A percentile compares a stretch with the other conserved stretches of the same genome.
These are phyloP conservation scores for Clonostachys solani DNA, from an alignment of 2,329 filamentous ascomycete species.

Conservation along the genomic window DNA sequence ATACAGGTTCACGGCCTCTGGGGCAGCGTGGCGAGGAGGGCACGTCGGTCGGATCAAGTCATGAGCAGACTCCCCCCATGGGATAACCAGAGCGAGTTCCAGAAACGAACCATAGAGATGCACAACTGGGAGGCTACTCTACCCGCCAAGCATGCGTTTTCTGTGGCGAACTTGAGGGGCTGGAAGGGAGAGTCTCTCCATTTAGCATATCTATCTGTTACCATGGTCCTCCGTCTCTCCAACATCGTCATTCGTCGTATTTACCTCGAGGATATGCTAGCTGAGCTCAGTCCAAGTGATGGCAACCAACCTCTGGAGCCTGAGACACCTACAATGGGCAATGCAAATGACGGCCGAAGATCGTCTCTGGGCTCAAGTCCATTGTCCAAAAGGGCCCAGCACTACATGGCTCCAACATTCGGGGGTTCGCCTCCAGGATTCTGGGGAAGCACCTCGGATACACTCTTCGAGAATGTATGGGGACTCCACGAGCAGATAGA, in stretches of 20 bases:
- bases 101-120: constrained; percentile 9
- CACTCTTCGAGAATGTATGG: constrained; percentile 27
- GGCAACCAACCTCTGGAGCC: not conserved
- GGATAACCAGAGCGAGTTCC: constrained; percentile 17
- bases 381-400: too few relatives aligned
- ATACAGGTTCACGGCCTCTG: constrained; percentile 29
- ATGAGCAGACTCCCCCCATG: constrained; percentile 11
- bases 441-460: constrained; percentile 17
- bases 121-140: constrained; percentile 19
- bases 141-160: constrained; percentile 23
- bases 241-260: constrained; percentile 27
- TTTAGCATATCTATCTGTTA: constrained; percentile 26
- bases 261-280: constrained; percentile 22
- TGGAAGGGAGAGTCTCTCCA: constrained; percentile 25
- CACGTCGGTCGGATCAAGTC: constrained; percentile 10
- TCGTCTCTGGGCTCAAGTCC: too few relatives aligned
- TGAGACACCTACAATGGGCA: too few relatives aligned
- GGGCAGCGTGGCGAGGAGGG: constrained; percentile 24
- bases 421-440: constrained; percentile 7
- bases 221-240: constrained; percentile 26
- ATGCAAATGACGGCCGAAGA: too few relatives aligned
- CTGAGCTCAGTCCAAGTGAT: constrained; percentile 2
- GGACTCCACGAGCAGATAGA: constrained; percentile 28
- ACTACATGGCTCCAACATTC: too few relatives aligned
- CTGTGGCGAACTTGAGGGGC: constrained; percentile 26